Conservation (phyloP, 352 stramenopile genomes). For the Pythium monospermum region DNA sequence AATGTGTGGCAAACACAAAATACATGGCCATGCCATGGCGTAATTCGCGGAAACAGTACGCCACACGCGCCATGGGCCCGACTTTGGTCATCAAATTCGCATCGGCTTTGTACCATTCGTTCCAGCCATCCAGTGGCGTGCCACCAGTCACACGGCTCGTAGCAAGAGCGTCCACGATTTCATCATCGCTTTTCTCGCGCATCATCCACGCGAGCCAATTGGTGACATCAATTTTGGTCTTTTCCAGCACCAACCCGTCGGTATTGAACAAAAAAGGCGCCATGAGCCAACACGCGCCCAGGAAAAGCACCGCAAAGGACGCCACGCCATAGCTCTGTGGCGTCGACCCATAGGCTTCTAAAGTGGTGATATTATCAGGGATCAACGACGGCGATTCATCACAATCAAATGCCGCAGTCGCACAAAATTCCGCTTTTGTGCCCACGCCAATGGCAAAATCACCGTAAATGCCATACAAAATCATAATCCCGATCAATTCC, state of each 20-base stretch:
- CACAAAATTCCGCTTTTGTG: constrained; percentile 42
- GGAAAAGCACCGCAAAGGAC: constrained; percentile 78
- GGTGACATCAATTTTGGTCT: constrained; percentile 73
- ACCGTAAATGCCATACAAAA: constrained; percentile 75
- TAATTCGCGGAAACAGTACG: constrained; percentile 77
- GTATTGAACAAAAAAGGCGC: constrained; percentile 87
- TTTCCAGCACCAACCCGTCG: constrained; percentile 80
- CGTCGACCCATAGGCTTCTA: constrained; percentile 45
- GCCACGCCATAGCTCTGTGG: constrained; percentile 76
- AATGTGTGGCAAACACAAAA: constrained; percentile 75
- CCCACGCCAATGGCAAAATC: constrained; percentile 66
- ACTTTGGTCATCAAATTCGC: constrained; percentile 68
- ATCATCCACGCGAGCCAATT: constrained; percentile 88
- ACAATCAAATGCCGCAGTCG: constrained; percentile 34
- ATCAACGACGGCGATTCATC: constrained; percentile 41
- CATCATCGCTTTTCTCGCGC: constrained; percentile 40
- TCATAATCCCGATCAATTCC: constrained; percentile 81
- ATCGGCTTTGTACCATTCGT: constrained; percentile 69
- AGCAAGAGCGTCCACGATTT: constrained; percentile 31
- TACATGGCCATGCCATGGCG: constrained; percentile 78
- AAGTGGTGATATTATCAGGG: constrained; percentile 61
- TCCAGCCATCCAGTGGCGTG: constrained; percentile 62
- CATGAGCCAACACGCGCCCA: constrained; percentile 78
- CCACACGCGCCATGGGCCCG: constrained; percentile 58
- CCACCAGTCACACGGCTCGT: constrained; percentile 29